Percentiles rank a stretch among this genome's conserved stretches.
phyloP scores from a whole-genome alignment of 1,139 yeast genomes.

The Nakaseomyces kungkrabaensis region DNA sequence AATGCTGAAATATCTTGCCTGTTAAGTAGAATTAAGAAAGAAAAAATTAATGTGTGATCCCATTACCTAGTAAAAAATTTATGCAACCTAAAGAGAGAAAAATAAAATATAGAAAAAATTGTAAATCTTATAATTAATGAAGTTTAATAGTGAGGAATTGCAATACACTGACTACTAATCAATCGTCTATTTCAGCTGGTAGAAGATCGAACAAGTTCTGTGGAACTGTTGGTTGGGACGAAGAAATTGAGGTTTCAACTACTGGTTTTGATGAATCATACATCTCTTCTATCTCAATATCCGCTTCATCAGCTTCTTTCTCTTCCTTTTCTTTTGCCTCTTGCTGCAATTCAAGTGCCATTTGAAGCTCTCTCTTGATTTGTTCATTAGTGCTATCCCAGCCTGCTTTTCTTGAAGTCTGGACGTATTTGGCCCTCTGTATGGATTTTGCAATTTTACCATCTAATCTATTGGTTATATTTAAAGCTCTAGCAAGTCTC shows the following conservation, averaged over 20 bases:
- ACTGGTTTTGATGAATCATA: slow-evolving; percentile 6
- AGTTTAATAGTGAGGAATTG: too few relatives aligned
- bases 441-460: slow-evolving; percentile 57
- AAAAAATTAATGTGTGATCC: too few relatives aligned
- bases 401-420: slow-evolving; percentile 52
- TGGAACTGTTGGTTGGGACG: slow-evolving; percentile 11
- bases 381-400: slow-evolving; percentile 60
- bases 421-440: slow-evolving; percentile 52
- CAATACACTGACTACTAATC: slow-evolving; percentile 3
- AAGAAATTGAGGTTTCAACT: slow-evolving; percentile 7
- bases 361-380: slow-evolving; percentile 28
- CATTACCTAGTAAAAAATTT: too few relatives aligned
- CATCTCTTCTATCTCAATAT: slow-evolving; percentile 16
- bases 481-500: slow-evolving; percentile 40
- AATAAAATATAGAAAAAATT: too few relatives aligned
- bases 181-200: slow-evolving; percentile 41
- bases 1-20: too few relatives aligned
- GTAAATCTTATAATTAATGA: too few relatives aligned
- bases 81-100: too few relatives aligned
- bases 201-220: slow-evolving; percentile 39
- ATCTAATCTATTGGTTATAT: slow-evolving; percentile 46
- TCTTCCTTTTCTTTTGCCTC: slow-evolving; percentile 28
- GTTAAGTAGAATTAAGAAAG: too few relatives aligned
- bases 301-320: slow-evolving; percentile 13
- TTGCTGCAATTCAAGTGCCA: slow-evolving; percentile 8